Evolutionary conservation across 2,329 filamentous ascomycete genomes (phyloP).

Genomic region (Pleurostoma richardsiae): DNA sequence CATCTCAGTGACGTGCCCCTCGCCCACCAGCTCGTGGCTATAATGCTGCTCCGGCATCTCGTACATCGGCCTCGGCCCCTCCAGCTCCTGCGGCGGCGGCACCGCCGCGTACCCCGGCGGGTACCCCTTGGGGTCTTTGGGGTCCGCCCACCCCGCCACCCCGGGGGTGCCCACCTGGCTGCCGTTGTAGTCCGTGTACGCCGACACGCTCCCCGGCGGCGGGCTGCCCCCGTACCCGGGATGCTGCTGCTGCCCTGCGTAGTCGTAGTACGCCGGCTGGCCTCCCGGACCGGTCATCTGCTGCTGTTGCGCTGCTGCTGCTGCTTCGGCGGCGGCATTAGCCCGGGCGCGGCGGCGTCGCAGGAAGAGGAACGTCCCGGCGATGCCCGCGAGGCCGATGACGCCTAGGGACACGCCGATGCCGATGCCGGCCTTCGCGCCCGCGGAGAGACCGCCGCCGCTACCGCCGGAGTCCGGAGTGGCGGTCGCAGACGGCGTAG

Average conservation of each 20-base stretch:
- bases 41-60: conserved; percentile 24
- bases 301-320: background rate
- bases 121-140: conserved; percentile 2
- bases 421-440: conserved; percentile 27
- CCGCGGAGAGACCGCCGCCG: conserved; percentile 20
- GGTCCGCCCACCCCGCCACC: background rate
- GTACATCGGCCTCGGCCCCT: conserved; percentile 15
- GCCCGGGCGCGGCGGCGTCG: conserved; percentile 12
- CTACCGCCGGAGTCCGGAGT: background rate
- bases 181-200: background rate
- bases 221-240: background rate
- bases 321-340: background rate
- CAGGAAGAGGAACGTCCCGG: conserved; percentile 19
- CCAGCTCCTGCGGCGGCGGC: conserved; percentile 17
- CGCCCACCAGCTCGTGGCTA: conserved; percentile 27
- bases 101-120: conserved; percentile 1
- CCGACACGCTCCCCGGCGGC: conserved; percentile 1
- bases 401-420: conserved; percentile 26
- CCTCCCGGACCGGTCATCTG: background rate
- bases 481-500: conserved; percentile 2
- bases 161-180: background rate
- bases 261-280: background rate
- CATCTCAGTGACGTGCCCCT: conserved; percentile 15
- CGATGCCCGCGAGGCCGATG: conserved; percentile 20
- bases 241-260: conserved; percentile 1